Base-by-base conservation (phyloP, 2,329 filamentous ascomycete genomes). In the Thermothelomyces thermophilus region DNA sequence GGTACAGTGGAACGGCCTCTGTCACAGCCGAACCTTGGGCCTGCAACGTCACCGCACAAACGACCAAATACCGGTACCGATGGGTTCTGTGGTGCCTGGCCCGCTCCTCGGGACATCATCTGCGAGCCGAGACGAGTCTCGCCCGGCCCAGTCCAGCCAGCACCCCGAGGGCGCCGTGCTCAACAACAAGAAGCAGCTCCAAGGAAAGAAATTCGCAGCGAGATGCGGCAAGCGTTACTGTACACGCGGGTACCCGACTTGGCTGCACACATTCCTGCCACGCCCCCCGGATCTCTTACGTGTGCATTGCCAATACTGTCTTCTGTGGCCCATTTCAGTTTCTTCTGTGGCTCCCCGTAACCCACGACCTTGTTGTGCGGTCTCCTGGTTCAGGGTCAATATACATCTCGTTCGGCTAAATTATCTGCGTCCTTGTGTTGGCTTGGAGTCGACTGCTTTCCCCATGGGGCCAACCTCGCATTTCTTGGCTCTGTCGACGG, bases 321-420 rank as follows among this genome's bases (percentile, higher is more conserved):
- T 42, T 48, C 40, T 39, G 22, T 34, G 17, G 28, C 28, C 42
- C 37, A 49, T 54, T 48, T 46, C 50, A 47, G 48, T 37, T 44
- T 53, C 37, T 39, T 26, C 31, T 35, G 33, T 50, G 40, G 46
- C 35, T 31, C 31, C 41, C 36, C 41, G 51, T 49, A 46, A 35
- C 50, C 54, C 57, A 57, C 56, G 58, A 58, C 58, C 58, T 49
- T 53, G 54, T 58, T 58, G 48, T 53, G 56, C 48, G 44, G 50
- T 48, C 48, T 56, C 45, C 37, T 45, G 52, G 56, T 50, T 51
- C 35, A 52, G 48, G 44, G 41, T 52, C 56, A 61, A 60, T 59
- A 42, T 60, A 58, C 41, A 35, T 26, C 48, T 48, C 53, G 50
- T 55, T 57, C 55, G 56, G 59, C 57, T 58, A 60, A 60, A 61